These are phyloP conservation scores for Ensete ventricosum DNA, from an alignment of 176 grass and related monocot species.

Conservation along the genomic window DNA sequence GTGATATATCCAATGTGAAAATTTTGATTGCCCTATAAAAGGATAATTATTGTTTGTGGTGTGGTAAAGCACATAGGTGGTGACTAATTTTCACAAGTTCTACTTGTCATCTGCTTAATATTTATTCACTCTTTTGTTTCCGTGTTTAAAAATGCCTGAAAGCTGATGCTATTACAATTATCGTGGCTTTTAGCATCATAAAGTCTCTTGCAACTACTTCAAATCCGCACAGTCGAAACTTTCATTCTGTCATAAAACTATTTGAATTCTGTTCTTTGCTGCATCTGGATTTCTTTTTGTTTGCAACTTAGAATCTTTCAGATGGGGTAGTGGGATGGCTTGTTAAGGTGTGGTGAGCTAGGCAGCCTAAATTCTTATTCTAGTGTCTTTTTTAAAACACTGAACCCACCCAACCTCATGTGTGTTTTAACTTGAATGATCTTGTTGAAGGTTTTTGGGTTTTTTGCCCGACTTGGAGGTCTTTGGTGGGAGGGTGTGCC, in stretches of 20 bases:
- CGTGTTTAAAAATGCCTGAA: neutral
- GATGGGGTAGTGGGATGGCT: neutral
- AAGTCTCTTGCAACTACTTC: no score
- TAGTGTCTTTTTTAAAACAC: slow-evolving; percentile 32
- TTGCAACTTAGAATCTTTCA: neutral
- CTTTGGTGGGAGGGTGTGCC: slow-evolving; percentile 85
- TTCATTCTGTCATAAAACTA: no score
- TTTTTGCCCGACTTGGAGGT: slow-evolving; percentile 81
- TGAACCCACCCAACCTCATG: slow-evolving; percentile 34
- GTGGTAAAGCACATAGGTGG: neutral
- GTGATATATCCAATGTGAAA: slow-evolving; percentile 24
- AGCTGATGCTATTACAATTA: no score
- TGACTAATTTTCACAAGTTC: neutral
- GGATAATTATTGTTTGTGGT: no score
- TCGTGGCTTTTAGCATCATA: no score
- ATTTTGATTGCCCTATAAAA: neutral
- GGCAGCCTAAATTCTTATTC: neutral
- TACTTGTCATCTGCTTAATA: neutral
- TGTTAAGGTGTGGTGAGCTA: neutral
- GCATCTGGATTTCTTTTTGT: neutral
- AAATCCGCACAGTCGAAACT: no score
- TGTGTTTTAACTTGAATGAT: slow-evolving; percentile 88
- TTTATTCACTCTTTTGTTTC: neutral
- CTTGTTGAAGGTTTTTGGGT: slow-evolving; percentile 99
- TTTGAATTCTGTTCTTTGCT: no score